Evolutionary conservation across 108 stramenopile genomes (phyloP), one percentile per base, ranked within the genome.

Genomic region (Skeletonema marinoi): DNA sequence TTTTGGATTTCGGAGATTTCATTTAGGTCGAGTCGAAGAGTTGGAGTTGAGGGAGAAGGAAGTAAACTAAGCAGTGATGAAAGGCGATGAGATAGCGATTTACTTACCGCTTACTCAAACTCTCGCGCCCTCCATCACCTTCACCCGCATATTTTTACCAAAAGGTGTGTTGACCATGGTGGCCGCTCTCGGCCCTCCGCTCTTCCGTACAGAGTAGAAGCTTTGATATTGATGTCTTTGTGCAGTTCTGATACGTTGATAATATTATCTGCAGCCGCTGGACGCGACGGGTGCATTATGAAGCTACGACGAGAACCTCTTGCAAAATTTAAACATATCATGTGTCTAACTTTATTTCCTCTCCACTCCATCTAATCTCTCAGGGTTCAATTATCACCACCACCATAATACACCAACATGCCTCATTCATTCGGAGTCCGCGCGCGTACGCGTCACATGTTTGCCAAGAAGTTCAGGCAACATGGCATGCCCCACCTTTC

Each of bases 401-500:
- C 59, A 56, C 50, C 25, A 25, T 32, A 70, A n/a, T 38, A 7
- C 35, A 38, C 68, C 74, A 97, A 88, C 76, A 99, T 99, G 98
- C 98, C 98, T 35, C 98, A 99, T 85, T 97, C 97, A 58, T 98
- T 87, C 74, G 99, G 99, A 78, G 85, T 86, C 70, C 91, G 98
- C 64, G 99, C 97, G 88, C 98, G 98, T 71, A 99, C 99, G 87
- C 97, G 99, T 88, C 92, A 97, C 90, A 98, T 99, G 97, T 99
- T 99, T 88, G 88, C 96, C 78, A 97, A 97, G 94, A 92, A 93
- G 70, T 99, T 98, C 82, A 90, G 98, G 66, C 86, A 96, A 81
- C 77, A 97, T 66, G 99, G 98, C 60, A 90, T 89, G 69, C 88
- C 89, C 79, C 80, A 88, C 73, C 91, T 98, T 44, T 96, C 95